phyloP scores from a whole-genome alignment of 768 basidiomycete genomes.

The Gelatoporia subvermispora region DNA sequence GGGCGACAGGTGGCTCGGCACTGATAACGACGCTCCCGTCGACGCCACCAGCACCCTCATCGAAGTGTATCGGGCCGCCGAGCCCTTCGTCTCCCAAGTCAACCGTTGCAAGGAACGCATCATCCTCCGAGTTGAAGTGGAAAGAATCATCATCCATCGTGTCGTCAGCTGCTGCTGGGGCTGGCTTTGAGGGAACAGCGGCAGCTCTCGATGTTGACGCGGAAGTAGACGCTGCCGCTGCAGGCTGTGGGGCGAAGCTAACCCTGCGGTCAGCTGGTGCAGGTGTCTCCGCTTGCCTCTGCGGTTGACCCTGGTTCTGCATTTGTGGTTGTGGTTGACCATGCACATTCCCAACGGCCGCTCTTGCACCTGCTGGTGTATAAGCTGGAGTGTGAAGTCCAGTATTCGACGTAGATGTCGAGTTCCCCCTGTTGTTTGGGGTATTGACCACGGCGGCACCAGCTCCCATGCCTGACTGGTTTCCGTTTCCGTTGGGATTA shows the following conservation, averaged over 20 bases:
- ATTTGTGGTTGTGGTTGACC: conserved; percentile 7
- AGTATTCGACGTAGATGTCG: neutral
- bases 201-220: neutral
- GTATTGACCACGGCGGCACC: too few species aligned
- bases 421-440: too few species aligned
- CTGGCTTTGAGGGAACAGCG: neutral
- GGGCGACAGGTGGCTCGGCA: neutral
- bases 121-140: conserved; percentile 60
- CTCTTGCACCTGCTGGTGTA: conserved; percentile 19
- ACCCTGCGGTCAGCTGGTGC: conserved; percentile 6
- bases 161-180: conserved; percentile 2
- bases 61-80: conserved; percentile 35
- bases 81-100: conserved; percentile 33
- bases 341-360: conserved; percentile 4
- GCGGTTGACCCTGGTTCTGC: conserved; percentile 1
- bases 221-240: conserved; percentile 6
- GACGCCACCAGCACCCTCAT: conserved; percentile 27
- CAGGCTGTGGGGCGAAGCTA: conserved; percentile 4
- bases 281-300: neutral
- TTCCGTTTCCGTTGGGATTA: too few species aligned
- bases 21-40: conserved; percentile 1
- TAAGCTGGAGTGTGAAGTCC: conserved; percentile 32
- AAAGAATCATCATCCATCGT: conserved; percentile 37
- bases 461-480: too few species aligned
- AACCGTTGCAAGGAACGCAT: conserved; percentile 54